Evolutionary conservation across 2,329 filamentous ascomycete species (phyloP), one percentile per base, ranked within the genome.

Genomic region (Colletotrichum incanum): DNA sequence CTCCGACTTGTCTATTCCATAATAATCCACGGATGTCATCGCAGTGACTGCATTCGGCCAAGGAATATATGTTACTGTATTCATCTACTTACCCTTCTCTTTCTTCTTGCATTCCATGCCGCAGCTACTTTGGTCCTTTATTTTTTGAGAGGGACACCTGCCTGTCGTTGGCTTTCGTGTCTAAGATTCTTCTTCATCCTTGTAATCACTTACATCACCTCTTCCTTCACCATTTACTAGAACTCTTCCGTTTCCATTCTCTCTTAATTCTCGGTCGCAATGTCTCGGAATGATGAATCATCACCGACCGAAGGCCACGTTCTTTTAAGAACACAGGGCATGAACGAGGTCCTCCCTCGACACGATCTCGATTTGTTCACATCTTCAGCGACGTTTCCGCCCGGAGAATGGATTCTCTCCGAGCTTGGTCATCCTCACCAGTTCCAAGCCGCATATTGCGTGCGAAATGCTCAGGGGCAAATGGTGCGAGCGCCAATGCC

Each of bases 341-440:
- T 72, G 69, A 63, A 72, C 12, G 65, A 72, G 61, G 39, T 72
- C 16, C 34, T 72, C 12, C 69, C 69, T 31, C 69, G 69, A 9
- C 69, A 56, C 31, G 65, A 72, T n/a, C 69, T 72, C 23, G 45
- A 64, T 5, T 34, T 63, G 3, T 49, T 72, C 14, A 69, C 65
- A 1, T 41, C 34, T 45, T 58, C 69, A 0, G 52, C 65, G 16
- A 47, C 37, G 8, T 72, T 59, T 31, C 65, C 69, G 5, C 58
- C 62, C 7, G 69, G 69, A 7, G 58, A 68, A 45, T 72, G 69
- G 69, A 20, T 69, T 45, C 34, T 72, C 5, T 69, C 69, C 11
- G 69, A 72, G 43, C 12, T 68, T 11, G 59, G 52, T 6, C 65
- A 52, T 18, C 58, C 43, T 52, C 69, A 72, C 31, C 69, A 72